Evolutionary conservation across 2,329 filamentous ascomycete genomes (phyloP).

Genomic region (Trichoderma guizhouense): DNA sequence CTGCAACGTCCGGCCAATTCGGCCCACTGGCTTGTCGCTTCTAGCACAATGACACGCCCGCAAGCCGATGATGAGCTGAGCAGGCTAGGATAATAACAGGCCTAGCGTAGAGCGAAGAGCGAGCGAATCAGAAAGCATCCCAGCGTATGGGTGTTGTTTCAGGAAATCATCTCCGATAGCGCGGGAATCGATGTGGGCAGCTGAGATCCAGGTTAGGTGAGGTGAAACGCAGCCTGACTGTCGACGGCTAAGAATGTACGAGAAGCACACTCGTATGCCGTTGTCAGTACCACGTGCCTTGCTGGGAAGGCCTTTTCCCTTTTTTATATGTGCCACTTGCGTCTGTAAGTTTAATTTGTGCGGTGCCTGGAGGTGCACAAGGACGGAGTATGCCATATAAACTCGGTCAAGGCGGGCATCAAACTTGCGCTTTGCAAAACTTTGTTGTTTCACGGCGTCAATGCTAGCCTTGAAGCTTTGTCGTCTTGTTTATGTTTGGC

Average conservation of each 20-base stretch:
- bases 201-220: slow-evolving; percentile 17
- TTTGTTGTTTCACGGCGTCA: slow-evolving; percentile 2
- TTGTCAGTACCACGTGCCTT: background rate
- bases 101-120: background rate
- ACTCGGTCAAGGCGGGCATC: background rate
- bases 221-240: slow-evolving; percentile 13
- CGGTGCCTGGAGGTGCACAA: background rate
- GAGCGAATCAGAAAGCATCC: background rate
- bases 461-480: slow-evolving; percentile 7
- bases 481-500: slow-evolving; percentile 4
- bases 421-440: background rate
- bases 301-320: background rate
- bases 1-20: slow-evolving; percentile 9
- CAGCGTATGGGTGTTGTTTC: slow-evolving; percentile 14
- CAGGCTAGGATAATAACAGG: background rate
- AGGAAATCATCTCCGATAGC: slow-evolving; percentile 21
- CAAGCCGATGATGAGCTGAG: slow-evolving; percentile 14
- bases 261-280: background rate
- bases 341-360: background rate
- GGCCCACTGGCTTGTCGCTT: slow-evolving; percentile 12
- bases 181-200: slow-evolving; percentile 14
- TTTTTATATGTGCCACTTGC: background rate
- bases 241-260: background rate
- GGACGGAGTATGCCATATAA: background rate
- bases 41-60: slow-evolving; percentile 15